Conservation (phyloP, 176 grass and related monocot species). For the Oropetium thomaeum region DNA sequence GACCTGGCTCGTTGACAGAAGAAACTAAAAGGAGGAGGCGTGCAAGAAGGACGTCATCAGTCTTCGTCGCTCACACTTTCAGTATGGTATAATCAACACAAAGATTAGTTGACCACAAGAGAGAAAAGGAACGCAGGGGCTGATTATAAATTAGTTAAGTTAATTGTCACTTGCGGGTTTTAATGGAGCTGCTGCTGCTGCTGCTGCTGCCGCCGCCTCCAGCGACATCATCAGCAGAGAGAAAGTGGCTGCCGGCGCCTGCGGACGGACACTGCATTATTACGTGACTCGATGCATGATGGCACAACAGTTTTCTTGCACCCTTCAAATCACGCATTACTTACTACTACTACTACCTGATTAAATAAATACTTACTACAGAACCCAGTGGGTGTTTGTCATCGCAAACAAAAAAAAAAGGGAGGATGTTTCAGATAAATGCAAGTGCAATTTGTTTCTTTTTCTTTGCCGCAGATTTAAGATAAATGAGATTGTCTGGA, state of each 20-base stretch:
- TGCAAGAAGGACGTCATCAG: constrained; percentile 8
- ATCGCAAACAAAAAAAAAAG: too few species aligned
- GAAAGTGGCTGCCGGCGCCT: neutral
- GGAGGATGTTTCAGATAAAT: neutral
- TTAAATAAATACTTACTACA: too few species aligned
- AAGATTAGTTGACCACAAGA: neutral
- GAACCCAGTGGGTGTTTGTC: too few species aligned
- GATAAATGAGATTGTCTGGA: neutral
- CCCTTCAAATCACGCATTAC: neutral
- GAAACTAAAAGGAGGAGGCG: neutral
- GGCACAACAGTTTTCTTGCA: neutral
- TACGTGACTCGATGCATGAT: neutral
- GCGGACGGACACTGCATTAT: too few species aligned
- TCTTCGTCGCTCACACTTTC: neutral
- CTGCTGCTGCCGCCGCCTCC: too few species aligned
- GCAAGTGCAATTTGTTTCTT: neutral
- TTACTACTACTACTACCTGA: too few species aligned
- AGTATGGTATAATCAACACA: neutral
- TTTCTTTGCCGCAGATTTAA: neutral
- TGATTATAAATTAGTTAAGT: too few species aligned
- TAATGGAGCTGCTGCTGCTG: constrained; percentile 8
- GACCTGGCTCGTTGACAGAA: neutral
- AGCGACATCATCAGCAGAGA: neutral
- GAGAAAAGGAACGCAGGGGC: neutral
- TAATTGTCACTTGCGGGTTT: constrained; percentile 6